phyloP scores from a whole-genome alignment of 495 filamentous ascomycete genomes.

The Hyaloscypha finlandica region DNA sequence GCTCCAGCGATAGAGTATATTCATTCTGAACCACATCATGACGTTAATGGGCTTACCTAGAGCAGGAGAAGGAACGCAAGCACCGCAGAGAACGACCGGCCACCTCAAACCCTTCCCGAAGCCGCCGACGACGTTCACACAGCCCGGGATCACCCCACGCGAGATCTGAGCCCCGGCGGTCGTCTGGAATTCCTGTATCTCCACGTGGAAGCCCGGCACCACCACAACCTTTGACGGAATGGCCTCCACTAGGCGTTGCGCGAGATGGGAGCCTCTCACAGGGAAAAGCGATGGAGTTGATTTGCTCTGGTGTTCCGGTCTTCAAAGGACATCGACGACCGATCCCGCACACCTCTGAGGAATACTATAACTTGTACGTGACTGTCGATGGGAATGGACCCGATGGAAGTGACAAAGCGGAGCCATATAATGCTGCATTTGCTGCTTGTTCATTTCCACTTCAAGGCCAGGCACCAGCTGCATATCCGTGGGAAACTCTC shows the following conservation, averaged over 20 bases:
- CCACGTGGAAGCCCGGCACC: neutral
- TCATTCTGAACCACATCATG: neutral
- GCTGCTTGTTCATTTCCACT: constrained; percentile 19
- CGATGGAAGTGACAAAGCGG: constrained; percentile 18
- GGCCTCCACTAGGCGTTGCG: constrained; percentile 25
- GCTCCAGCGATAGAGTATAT: neutral
- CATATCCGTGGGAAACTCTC: constrained; percentile 62
- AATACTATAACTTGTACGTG: constrained; percentile 51
- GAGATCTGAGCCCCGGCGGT: constrained; percentile 15
- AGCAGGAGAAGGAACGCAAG: constrained; percentile 17
- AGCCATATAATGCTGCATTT: constrained; percentile 27
- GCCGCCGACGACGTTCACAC: neutral
- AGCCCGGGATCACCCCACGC: neutral
- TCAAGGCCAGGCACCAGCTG: constrained; percentile 37
- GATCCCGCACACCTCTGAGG: constrained; percentile 27
- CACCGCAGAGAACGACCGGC: constrained; percentile 11
- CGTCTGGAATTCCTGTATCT: neutral
- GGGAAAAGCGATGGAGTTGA: constrained; percentile 30
- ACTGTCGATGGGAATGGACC: constrained; percentile 31
- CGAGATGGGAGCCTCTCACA: constrained; percentile 19
- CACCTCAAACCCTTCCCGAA: neutral
- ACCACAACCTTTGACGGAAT: constrained; percentile 18
- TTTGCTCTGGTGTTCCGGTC: constrained; percentile 26
- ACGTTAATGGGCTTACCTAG: neutral
- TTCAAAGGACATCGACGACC: constrained; percentile 25